A percentile compares a stretch with the other conserved stretches of the same genome.
phyloP scores from a whole-genome alignment of 768 basidiomycete species.

The Mycena chlorophos region DNA sequence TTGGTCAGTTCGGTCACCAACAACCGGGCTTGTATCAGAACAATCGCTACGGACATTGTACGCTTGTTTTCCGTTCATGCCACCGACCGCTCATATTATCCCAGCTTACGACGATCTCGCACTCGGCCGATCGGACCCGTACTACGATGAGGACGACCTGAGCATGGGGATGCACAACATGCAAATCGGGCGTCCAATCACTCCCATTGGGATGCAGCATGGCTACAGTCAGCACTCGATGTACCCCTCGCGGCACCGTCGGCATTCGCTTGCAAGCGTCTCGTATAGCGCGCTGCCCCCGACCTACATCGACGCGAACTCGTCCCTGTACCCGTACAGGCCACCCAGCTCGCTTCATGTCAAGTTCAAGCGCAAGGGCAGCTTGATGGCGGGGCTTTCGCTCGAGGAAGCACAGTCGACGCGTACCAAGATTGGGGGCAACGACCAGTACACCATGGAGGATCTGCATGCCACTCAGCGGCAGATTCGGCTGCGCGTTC shows the following conservation, averaged over 20 bases:
- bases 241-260: conserved; percentile 40
- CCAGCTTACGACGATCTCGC: conserved; percentile 54
- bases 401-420: conserved; percentile 66
- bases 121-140: conserved; percentile 46
- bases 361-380: conserved; percentile 75
- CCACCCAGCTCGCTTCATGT: conserved; percentile 52
- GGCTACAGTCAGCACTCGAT: conserved; percentile 23
- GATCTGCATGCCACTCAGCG: conserved; percentile 66
- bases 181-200: conserved; percentile 36
- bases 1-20: neutral
- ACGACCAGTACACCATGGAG: conserved; percentile 61
- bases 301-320: conserved; percentile 39
- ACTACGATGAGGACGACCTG: conserved; percentile 50
- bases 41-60: neutral
- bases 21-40: neutral
- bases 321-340: conserved; percentile 47
- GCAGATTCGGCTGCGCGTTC: conserved; percentile 61
- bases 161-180: conserved; percentile 40
- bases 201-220: conserved; percentile 33
- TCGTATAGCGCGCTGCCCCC: conserved; percentile 43
- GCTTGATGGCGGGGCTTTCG: conserved; percentile 62
- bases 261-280: conserved; percentile 54
- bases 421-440: conserved; percentile 58
- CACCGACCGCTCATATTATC: neutral
- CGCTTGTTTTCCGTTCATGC: conserved; percentile 2